Evolutionary conservation across 1,284 basidiomycete genomes (phyloP).

Genomic region (Prillingera fragicola): DNA sequence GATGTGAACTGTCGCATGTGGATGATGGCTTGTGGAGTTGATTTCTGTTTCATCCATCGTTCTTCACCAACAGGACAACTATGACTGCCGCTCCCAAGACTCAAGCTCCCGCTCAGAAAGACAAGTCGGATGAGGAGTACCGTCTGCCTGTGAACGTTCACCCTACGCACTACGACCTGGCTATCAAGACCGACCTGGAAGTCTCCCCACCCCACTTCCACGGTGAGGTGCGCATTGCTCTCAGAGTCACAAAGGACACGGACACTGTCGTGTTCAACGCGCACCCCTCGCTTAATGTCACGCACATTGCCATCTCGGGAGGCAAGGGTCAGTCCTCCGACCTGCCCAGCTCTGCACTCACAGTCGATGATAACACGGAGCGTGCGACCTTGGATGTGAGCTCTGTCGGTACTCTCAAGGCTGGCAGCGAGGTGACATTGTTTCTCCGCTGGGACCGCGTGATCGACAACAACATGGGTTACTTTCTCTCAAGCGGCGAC

Average conservation of each 20-base stretch:
- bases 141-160: conserved; percentile 67
- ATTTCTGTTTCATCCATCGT: too few species aligned
- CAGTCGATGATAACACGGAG: conserved; percentile 59
- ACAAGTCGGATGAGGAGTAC: conserved; percentile 55
- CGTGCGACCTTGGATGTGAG: conserved; percentile 58
- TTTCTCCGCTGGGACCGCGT: conserved; percentile 52
- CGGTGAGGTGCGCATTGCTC: conserved; percentile 72
- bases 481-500: conserved; percentile 47
- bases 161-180: conserved; percentile 68
- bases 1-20: too few species aligned
- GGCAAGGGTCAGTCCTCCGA: too few species aligned
- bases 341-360: conserved; percentile 43
- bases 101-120: neutral
- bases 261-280: conserved; percentile 64
- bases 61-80: too few species aligned
- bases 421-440: conserved; percentile 56
- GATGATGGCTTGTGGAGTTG: too few species aligned
- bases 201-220: conserved; percentile 58
- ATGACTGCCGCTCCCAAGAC: too few species aligned
- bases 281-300: conserved; percentile 61
- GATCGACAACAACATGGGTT: conserved; percentile 59
- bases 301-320: conserved; percentile 61
- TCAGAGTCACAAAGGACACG: conserved; percentile 66
- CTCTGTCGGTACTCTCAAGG: conserved; percentile 60
- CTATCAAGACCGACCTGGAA: conserved; percentile 75